Base-by-base conservation (phyloP, 257 asterid species). In the Sherardia arvensis region DNA sequence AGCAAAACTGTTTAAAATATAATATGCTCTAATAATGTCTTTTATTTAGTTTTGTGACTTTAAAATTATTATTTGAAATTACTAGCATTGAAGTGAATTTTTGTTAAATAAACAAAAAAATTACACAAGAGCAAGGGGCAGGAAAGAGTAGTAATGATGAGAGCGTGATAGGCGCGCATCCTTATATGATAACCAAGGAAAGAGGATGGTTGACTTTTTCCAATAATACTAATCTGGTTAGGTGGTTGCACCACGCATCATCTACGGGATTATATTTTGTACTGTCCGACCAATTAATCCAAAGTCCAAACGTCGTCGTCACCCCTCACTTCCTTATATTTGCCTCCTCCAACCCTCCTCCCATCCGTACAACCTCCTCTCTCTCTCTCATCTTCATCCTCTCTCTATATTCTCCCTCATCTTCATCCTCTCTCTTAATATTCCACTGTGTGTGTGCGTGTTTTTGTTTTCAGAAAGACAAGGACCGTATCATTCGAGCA, bases 131-230 rank as follows among this genome's bases (percentile, higher is more conserved):
- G n/a, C n/a, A 43, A 43, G 8, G 51, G 51, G 21, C 51, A 1
- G 14, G 45, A 36, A 36, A 36, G 45, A 36, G 45, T 7, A 36
- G 45, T 7, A 43, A 43, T 8, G 48, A 58, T 26, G 5, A 58
- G n/a, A 30, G 18, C 63, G 47, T 30, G 63, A 40, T 26, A 14
- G 17, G 66, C 38, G 66, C 36, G 55, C 66, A 15, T 45, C 66
- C 66, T 40, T 62, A 40, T 40, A 62, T 17, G 66, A 62, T 40
- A 40, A 25, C 55, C 34, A 22, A 6, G 18, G 28, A 62, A 62
- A 7, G 55, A 26, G 55, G 55, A 26, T 34, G 66, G 66, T 62
- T 62, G 66, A 62, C 66, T 62, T 62, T 62, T 0, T n/a, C n/a
- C n/a, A n/a, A n/a, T n/a, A n/a, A n/a, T 23, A 3, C 23, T 22